Evolutionary conservation across 1,284 basidiomycete genomes (phyloP).

Genomic region (Butyriboletus regius): DNA sequence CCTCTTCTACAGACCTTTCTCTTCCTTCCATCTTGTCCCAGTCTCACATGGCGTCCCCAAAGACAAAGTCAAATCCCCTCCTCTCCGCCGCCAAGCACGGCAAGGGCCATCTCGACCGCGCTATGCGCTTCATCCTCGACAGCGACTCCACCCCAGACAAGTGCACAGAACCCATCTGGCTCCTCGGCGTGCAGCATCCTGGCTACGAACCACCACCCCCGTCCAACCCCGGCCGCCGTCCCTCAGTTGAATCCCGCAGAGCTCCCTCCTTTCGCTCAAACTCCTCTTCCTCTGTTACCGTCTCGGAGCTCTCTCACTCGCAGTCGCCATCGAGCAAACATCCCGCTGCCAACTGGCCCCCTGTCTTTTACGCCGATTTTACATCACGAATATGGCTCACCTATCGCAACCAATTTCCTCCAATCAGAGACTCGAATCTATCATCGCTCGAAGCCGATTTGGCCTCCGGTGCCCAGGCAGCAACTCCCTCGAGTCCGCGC

Average conservation of each 20-base stretch:
- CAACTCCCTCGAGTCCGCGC: conserved; percentile 32
- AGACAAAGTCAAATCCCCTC: conserved; percentile 45
- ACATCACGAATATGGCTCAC: conserved; percentile 83
- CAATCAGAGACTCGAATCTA: conserved; percentile 66
- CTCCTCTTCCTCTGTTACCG: conserved; percentile 39
- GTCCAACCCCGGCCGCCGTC: conserved; percentile 24
- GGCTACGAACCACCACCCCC: conserved; percentile 57
- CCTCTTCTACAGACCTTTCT: conserved; percentile 63
- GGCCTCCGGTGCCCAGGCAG: conserved; percentile 18
- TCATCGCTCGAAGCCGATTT: conserved; percentile 43
- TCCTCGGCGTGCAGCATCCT: conserved; percentile 72
- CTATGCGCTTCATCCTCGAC: conserved; percentile 76
- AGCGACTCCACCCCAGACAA: conserved; percentile 75
- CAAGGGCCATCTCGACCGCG: conserved; percentile 68
- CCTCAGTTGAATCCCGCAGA: conserved; percentile 32
- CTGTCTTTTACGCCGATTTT: conserved; percentile 84
- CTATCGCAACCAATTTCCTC: conserved; percentile 81
- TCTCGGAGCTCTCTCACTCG: conserved; percentile 37
- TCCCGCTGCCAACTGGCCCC: conserved; percentile 60
- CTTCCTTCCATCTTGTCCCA: conserved; percentile 55
- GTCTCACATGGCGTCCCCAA: conserved; percentile 39
- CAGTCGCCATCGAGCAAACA: conserved; percentile 37
- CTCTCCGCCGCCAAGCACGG: conserved; percentile 63
- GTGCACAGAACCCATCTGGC: conserved; percentile 73
- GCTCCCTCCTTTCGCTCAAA: conserved; percentile 45